Evolutionary conservation across 345 rosid genomes (phyloP).

Genomic region (Salix purpurea): DNA sequence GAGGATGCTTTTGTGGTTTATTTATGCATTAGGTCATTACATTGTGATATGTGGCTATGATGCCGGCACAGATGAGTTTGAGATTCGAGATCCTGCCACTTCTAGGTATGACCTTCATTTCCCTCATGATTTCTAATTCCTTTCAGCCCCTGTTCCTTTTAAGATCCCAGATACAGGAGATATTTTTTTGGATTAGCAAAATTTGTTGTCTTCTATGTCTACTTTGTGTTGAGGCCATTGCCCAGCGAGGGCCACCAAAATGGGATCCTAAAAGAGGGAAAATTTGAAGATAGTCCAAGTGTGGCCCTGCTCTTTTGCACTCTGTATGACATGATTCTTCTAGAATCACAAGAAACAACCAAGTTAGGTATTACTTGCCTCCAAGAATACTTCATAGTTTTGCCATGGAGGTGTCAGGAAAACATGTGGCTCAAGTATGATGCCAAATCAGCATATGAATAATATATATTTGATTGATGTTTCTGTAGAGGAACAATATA

Average conservation of each 20-base stretch:
- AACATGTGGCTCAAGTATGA: neutral
- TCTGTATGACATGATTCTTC: neutral
- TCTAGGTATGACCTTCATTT: constrained; percentile 46
- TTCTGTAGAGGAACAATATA: neutral
- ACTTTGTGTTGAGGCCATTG: neutral
- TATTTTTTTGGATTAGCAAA: neutral
- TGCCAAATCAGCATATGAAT: neutral
- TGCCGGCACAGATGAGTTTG: constrained; percentile 67
- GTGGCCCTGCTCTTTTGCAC: neutral
- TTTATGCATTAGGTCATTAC: constrained; percentile 61
- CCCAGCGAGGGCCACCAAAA: neutral
- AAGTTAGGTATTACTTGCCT: neutral
- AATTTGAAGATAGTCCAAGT: neutral
- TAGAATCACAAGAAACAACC: neutral
- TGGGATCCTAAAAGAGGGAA: neutral
- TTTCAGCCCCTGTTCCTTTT: neutral
- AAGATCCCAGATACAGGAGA: neutral
- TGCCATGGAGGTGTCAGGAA: neutral
- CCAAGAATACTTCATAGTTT: neutral
- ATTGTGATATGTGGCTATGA: constrained; percentile 89
- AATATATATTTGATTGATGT: neutral
- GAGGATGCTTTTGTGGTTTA: neutral
- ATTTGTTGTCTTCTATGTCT: neutral
- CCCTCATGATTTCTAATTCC: neutral
- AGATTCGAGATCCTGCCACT: constrained; percentile 97